A percentile compares a stretch with the other conserved stretches of the same genome.
Conservation (phyloP, 108 stramenopile genomes). For the Nitzschia inconspicua region DNA sequence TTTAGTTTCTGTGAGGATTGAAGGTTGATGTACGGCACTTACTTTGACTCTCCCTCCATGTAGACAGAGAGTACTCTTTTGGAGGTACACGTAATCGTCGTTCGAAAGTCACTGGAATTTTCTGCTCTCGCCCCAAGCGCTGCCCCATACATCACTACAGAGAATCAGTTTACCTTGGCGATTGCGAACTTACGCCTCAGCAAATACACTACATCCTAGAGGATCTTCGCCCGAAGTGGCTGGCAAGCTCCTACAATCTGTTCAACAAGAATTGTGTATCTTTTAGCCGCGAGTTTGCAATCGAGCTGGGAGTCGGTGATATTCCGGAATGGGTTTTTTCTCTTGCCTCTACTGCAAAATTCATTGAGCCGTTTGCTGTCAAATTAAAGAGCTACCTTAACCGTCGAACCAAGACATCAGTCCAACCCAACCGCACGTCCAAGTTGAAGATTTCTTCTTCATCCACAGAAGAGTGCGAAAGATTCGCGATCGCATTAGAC, state of each 20-base stretch:
- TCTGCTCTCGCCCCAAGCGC: slow-evolving; percentile 9
- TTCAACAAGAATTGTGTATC: slow-evolving; percentile 19
- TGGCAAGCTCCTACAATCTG: slow-evolving; percentile 12
- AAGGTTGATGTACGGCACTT: too few species aligned
- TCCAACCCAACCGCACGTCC: neutral
- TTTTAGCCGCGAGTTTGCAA: slow-evolving; percentile 12
- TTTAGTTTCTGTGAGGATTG: too few species aligned
- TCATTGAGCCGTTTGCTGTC: slow-evolving; percentile 2
- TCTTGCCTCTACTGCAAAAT: slow-evolving; percentile 7
- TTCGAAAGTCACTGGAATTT: neutral
- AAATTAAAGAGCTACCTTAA: slow-evolving; percentile 2
- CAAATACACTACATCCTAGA: slow-evolving; percentile 10
- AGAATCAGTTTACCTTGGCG: slow-evolving; percentile 16
- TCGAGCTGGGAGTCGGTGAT: slow-evolving; percentile 16
- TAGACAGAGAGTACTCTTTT: slow-evolving; percentile 20
- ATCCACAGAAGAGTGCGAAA: too few species aligned
- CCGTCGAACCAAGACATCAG: neutral
- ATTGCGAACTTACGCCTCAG: slow-evolving; percentile 2
- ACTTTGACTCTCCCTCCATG: too few species aligned
- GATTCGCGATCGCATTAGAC: too few species aligned
- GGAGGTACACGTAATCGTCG: slow-evolving; percentile 3
- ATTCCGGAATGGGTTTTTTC: slow-evolving; percentile 14
- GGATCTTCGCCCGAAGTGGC: slow-evolving; percentile 9
- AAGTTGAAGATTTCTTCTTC: too few species aligned
- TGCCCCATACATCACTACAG: slow-evolving; percentile 27